These are phyloP conservation scores for Misopates orontium DNA, from an alignment of 257 asterid genomes.

Conservation along the genomic window DNA sequence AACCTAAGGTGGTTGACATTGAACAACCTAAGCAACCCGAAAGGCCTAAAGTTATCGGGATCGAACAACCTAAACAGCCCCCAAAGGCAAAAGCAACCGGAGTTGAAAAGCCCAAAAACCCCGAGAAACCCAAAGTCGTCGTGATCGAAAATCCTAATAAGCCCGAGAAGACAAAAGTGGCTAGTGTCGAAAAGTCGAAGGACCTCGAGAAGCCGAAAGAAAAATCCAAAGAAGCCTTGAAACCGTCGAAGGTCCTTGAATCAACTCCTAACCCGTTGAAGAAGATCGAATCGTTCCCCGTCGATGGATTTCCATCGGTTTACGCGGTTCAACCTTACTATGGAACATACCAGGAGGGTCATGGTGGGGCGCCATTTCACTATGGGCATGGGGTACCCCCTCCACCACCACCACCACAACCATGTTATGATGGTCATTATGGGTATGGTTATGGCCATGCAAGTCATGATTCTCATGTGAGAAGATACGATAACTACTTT, in stretches of 20 bases:
- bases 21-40: slow-evolving; percentile 27
- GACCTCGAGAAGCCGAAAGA: slow-evolving; percentile 14
- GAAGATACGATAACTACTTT: slow-evolving; percentile 44
- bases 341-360: slow-evolving; percentile 42
- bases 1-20: slow-evolving; percentile 16
- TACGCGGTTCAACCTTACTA: slow-evolving; percentile 42
- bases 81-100: neutral
- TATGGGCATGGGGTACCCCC: slow-evolving; percentile 44
- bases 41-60: slow-evolving; percentile 17
- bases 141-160: slow-evolving; percentile 12
- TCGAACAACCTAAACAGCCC: neutral
- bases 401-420: no score
- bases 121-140: neutral
- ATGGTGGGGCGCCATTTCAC: slow-evolving; percentile 57
- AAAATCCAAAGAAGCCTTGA: slow-evolving; percentile 24
- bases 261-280: slow-evolving; percentile 28
- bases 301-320: slow-evolving; percentile 26
- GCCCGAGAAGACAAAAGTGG: slow-evolving; percentile 27
- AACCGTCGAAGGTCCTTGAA: slow-evolving; percentile 19
- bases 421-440: slow-evolving; percentile 34
- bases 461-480: slow-evolving; percentile 31
- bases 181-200: slow-evolving; percentile 26
- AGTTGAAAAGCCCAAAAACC: slow-evolving; percentile 26
- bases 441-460: slow-evolving; percentile 32
- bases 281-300: slow-evolving; percentile 10